Evolutionary conservation across 2,329 filamentous ascomycete genomes (phyloP), one percentile per base, ranked within the genome.

Genomic region (Metarhizium anisopliae): DNA sequence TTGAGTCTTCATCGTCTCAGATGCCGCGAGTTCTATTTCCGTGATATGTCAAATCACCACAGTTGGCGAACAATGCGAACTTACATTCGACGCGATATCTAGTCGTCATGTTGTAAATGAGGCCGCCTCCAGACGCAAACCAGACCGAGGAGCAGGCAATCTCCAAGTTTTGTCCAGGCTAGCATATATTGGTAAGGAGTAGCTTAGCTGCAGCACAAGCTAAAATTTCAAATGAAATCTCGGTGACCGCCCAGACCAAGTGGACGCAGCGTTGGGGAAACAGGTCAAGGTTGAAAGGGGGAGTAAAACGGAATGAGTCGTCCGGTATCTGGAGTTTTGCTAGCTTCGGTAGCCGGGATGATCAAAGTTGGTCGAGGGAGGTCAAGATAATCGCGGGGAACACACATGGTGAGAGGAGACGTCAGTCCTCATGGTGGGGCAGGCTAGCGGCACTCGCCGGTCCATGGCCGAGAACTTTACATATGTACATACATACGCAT

Each of bases 1-100:
- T 25, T 25, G 25, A 25, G 3, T 25, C 25, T 25, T 3, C 25
- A 25, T 4, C 25, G 25, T 25, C 25, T 25, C 25, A 25, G 25
- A 25, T 4, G 25, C 25, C 25, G 4, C 25, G 25, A 25, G 4
- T 25, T 25, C 25, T 25, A 25, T 25, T 25, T 25, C 25, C 25
- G 25, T 25, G 25, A 25, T 25, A 25, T 25, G 25, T 1, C 25
- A 25, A 25, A 25, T 25, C 25, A 25, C 4, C 25, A 25, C 25
- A 25, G 3, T 25, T 25, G 25, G 25, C 25, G 25, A 25, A 25
- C 25, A 25, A 25, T 11, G 32, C 32, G 10, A 11, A 74, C 84
- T 74, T 71, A 89, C 86, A 91, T 74, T 91, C 87, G 60, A 91
- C 87, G 59, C 83, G 79, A 66, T 86, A 86, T 59, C 82, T 76